Evolutionary conservation across 176 grass and related monocot species (phyloP).

Genomic region (Pontederia crassipes): DNA sequence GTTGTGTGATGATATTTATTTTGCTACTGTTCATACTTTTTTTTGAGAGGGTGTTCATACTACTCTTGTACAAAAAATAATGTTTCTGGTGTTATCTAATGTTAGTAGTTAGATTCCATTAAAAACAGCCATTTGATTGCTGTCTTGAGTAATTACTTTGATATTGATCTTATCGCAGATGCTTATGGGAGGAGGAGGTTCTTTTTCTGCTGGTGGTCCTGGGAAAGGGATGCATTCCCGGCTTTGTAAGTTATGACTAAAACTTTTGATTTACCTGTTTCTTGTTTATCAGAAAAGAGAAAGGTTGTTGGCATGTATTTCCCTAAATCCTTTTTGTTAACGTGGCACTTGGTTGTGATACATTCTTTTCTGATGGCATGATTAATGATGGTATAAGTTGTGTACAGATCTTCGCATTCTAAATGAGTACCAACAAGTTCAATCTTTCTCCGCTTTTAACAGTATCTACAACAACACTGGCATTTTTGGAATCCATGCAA

Average conservation of each 20-base stretch:
- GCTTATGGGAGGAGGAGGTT: slow-evolving; percentile 79
- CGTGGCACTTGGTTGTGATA: background rate
- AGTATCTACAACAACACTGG: slow-evolving; percentile 77
- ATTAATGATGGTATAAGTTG: slow-evolving; percentile 17
- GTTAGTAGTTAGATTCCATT: too few species aligned
- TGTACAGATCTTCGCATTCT: slow-evolving; percentile 48
- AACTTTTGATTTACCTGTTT: slow-evolving; percentile 7
- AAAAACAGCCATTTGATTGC: background rate
- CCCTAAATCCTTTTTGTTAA: background rate
- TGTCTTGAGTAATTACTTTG: slow-evolving; percentile 6
- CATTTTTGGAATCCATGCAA: slow-evolving; percentile 92
- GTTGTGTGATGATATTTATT: slow-evolving; percentile 15
- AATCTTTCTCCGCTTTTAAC: slow-evolving; percentile 76
- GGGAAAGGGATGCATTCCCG: slow-evolving; percentile 75
- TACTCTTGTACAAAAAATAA: too few species aligned
- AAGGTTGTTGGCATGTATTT: too few species aligned
- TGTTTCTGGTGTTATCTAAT: too few species aligned
- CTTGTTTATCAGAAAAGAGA: background rate
- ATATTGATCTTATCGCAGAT: slow-evolving; percentile 28
- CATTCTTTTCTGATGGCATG: background rate
- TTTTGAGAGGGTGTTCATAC: too few species aligned
- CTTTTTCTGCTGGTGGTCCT: slow-evolving; percentile 66
- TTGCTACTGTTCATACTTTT: too few species aligned
- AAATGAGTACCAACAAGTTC: slow-evolving; percentile 80
- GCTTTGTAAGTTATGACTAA: slow-evolving; percentile 7